These are phyloP conservation scores for Lasiosphaeria miniovina DNA, from an alignment of 495 filamentous ascomycete species.

Conservation along the genomic window DNA sequence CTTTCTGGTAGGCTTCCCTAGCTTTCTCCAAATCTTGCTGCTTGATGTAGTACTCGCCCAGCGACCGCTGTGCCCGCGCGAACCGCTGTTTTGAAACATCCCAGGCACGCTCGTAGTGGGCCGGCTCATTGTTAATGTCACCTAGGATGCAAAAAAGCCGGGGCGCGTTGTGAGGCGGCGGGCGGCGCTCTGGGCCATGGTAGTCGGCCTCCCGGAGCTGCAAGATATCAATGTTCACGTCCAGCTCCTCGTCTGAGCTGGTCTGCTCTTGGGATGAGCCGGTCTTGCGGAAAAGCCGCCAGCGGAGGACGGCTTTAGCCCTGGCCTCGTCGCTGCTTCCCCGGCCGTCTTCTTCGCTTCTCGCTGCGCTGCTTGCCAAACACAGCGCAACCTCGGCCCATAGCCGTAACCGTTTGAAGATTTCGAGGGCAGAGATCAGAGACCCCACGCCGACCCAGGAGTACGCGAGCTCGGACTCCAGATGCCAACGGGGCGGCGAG, in stretches of 20 bases:
- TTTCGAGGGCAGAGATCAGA: constrained; percentile 85
- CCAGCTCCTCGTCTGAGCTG: constrained; percentile 49
- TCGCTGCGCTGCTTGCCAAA: constrained; percentile 57
- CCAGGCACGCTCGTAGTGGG: constrained; percentile 84
- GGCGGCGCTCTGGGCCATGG: constrained; percentile 58
- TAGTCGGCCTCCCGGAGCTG: constrained; percentile 52
- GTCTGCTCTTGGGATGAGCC: constrained; percentile 25
- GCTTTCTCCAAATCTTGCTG: constrained; percentile 64
- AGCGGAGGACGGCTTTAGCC: constrained; percentile 68
- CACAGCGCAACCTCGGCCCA: constrained; percentile 96
- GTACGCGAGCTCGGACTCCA: constrained; percentile 89
- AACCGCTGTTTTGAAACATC: constrained; percentile 76
- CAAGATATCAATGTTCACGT: constrained; percentile 46
- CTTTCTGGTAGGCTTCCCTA: constrained; percentile 70
- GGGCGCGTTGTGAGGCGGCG: constrained; percentile 78
- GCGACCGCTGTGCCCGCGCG: constrained; percentile 79
- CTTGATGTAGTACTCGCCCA: constrained; percentile 73
- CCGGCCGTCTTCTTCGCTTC: constrained; percentile 59
- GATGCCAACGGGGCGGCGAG: constrained; percentile 84
- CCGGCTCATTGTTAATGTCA: constrained; percentile 73
- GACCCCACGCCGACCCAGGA: constrained; percentile 87
- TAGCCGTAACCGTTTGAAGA: constrained; percentile 90
- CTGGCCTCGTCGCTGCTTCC: constrained; percentile 65
- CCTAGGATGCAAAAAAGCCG: constrained; percentile 91
- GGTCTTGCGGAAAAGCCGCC: constrained; percentile 69